Base-by-base conservation (phyloP, 176 grass and related monocot genomes). In the Stipa capillata region DNA sequence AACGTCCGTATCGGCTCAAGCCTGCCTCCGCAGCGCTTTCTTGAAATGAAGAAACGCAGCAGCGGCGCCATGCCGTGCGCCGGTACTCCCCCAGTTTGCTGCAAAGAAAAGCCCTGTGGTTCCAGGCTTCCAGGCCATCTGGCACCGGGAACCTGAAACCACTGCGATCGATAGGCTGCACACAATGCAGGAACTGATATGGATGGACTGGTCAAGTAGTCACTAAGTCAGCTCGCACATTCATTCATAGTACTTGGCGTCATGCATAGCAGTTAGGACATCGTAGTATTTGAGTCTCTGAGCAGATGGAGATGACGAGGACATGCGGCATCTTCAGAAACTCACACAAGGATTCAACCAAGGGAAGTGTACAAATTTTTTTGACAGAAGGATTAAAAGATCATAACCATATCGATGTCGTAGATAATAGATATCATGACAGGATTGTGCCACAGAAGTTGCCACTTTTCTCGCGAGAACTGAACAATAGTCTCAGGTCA, bases 11-110 rank as follows among this genome's bases (percentile, higher is more conserved):
- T 72, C 74, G 72, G 28, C 72, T 69, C 17, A 31, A n/a, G n/a
- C n/a, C n/a, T 74, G 44, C 69, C 33, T 21, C 78, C 71, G 85
- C 85, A 76, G 78, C 85, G 60, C 69, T 79, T 81, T 89, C 87
- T 89, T 89, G 82, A 52, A 63, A 81, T 23, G 87, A 70, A 89
- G 77, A 85, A 89, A 58, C 51, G 13, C 40, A 0, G 66, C 79
- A 82, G 51, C 24, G 36, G 67, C 47, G 68, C 81, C 81, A 79
- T 79, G 60, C 81, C 20, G 39, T 31, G 47, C 65, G 64, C 79
- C 55, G 73, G 72, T 68, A 65, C 85, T 87, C 28, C 52, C 72
- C 54, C 35, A 28, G 64, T 82, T 72, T 65, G 57, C 72, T 11
- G 78, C 65, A 7, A 16, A n/a, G 6, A 24, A 36, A 64, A 33